A percentile compares a stretch with the other conserved stretches of the same genome.
phyloP scores from a whole-genome alignment of 306 rosid genomes.

The Vigna hirtella region DNA sequence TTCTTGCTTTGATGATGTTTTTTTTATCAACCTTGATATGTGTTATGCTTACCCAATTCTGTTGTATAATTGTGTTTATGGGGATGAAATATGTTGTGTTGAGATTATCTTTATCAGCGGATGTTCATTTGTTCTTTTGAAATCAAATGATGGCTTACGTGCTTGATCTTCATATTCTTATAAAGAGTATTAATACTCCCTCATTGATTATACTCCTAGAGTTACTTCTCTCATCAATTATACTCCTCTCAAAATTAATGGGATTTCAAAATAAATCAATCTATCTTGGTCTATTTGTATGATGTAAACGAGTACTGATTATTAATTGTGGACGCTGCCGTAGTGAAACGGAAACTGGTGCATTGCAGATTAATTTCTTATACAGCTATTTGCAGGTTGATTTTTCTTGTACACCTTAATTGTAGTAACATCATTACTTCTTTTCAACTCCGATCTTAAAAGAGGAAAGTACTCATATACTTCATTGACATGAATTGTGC shows the following conservation, averaged over 20 bases:
- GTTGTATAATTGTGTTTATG: neutral
- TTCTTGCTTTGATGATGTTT: neutral
- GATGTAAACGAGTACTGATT: neutral
- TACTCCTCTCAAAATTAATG: constrained; percentile 2
- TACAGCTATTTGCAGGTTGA: neutral
- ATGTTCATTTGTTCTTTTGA: constrained; percentile 9
- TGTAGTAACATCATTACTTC: constrained; percentile 3
- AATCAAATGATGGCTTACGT: neutral
- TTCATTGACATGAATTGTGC: neutral
- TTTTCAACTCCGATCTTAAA: constrained; percentile 22
- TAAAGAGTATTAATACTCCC: neutral
- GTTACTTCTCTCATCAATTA: neutral
- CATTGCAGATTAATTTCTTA: constrained; percentile 10
- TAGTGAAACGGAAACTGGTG: constrained; percentile 14
- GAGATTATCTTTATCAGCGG: neutral
- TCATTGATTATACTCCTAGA: neutral
- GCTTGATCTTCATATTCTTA: constrained; percentile 7
- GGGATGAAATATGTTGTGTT: constrained; percentile 23
- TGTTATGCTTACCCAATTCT: constrained; percentile 8
- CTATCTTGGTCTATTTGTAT: neutral
- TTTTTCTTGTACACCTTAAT: neutral
- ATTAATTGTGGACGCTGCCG: constrained; percentile 16
- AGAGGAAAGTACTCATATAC: neutral
- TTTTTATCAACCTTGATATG: constrained; percentile 11
- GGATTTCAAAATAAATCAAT: constrained; percentile 9